Conservation (phyloP, 129 eudicot genomes). For the Oenanthe sinensis region DNA sequence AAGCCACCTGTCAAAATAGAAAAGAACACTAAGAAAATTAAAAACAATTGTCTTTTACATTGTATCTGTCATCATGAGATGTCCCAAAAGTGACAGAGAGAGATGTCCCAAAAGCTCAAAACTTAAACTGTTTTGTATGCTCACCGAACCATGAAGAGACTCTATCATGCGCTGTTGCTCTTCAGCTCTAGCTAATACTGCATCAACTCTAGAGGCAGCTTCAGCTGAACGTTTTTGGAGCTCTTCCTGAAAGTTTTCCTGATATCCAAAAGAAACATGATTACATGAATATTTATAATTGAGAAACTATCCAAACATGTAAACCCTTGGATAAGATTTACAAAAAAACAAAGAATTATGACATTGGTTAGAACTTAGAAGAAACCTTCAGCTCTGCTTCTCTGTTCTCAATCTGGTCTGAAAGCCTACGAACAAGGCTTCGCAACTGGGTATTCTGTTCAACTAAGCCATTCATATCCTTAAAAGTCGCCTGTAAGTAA, state of each 20-base stretch:
- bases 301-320: background rate
- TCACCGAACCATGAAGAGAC: conserved; percentile 78
- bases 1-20: conserved; percentile 37
- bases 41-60: background rate
- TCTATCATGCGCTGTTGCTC: conserved; percentile 87
- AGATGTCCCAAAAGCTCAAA: background rate
- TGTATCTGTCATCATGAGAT: background rate
- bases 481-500: conserved; percentile 47
- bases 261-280: background rate
- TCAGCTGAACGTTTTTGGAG: conserved; percentile 53
- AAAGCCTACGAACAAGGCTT: conserved; percentile 62
- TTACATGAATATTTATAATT: background rate
- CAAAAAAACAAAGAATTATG: background rate
- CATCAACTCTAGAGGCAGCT: conserved; percentile 68
- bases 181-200: conserved; percentile 72
- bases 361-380: background rate
- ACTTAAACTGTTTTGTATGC: conserved; percentile 4
- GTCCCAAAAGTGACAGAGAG: no score
- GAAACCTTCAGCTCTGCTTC: conserved; percentile 60
- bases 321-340: background rate
- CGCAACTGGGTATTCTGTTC: conserved; percentile 94
- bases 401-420: conserved; percentile 64
- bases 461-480: conserved; percentile 83
- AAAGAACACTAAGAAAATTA: background rate
- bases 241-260: conserved; percentile 63